Base-by-base conservation (phyloP, 495 filamentous ascomycete species). In the Neurospora sublineolata region DNA sequence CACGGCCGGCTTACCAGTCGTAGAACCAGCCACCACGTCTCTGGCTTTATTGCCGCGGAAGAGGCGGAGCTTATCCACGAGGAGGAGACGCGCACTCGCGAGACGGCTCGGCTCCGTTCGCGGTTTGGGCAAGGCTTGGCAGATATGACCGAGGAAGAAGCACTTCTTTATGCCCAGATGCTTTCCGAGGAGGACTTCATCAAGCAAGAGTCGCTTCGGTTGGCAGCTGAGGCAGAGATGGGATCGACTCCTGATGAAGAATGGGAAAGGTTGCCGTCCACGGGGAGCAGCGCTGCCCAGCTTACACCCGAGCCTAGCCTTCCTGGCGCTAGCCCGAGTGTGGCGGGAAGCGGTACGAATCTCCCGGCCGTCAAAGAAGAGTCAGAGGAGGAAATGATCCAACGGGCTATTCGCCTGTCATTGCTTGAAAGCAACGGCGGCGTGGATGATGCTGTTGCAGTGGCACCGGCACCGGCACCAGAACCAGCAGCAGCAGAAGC, bases 111-210 rank as follows among this genome's bases (percentile, higher is more conserved):
- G 41, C 85, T 97, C 41, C 90, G 88, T 18, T 88, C 88, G 33
- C 87, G 96, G 41, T 96, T 97, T 74, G 93, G 93, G 10, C 84
- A 93, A 16, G 93, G 94, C 70, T 79, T 95, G 4, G 87, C 91
- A 11, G 93, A 91, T 14, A 83, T 94, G 20, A 93, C 83, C 69
- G 94, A 97, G 76, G 94, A 97, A 73, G 93, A 99, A 76, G 87
- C 94, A 46, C 74, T 99, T 38, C 91, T 89, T 14, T 99, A 98
- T 79, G 95, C 94, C 3, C 89, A 90, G 69, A 87, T 98, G 84
- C 81, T 99, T 23, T 97, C 93, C 67, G 87, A 94, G 75, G 96
- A 99, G 79, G 81, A 89, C 0, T 90, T 89, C 68, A 81, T 84
- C 70, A 83, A 80, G 27, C 90, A 93, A 30, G 86, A 89, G 72